Evolutionary conservation across 202 grass and related monocot species (phyloP).

Genomic region (Elaeis oleifera): DNA sequence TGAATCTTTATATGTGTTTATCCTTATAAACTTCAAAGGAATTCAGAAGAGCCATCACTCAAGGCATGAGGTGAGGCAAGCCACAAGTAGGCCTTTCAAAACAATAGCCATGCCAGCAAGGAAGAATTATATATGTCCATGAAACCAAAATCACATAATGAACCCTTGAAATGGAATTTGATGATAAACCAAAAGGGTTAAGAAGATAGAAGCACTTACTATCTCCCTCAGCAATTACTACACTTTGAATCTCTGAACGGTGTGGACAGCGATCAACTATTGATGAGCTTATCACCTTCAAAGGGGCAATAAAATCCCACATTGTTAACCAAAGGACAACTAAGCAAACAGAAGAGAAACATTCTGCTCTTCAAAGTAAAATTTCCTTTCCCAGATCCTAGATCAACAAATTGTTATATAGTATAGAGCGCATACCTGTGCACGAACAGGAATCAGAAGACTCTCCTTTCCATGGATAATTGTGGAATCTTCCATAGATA

Average conservation of each 20-base stretch:
- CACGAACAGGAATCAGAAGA: constrained; percentile 73
- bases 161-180: not conserved
- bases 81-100: too few relatives aligned
- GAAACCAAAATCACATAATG: not conserved
- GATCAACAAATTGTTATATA: not conserved
- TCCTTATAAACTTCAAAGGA: too few relatives aligned
- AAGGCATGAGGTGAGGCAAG: too few relatives aligned
- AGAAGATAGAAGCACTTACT: constrained; percentile 25
- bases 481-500: constrained; percentile 55
- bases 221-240: constrained; percentile 57
- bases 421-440: constrained; percentile 31
- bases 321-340: constrained; percentile 6
- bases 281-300: constrained; percentile 70
- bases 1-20: too few relatives aligned
- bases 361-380: not conserved
- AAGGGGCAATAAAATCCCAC: constrained; percentile 14
- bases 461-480: constrained; percentile 74
- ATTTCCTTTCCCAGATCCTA: not conserved
- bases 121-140: too few relatives aligned
- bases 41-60: too few relatives aligned
- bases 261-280: constrained; percentile 67
- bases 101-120: too few relatives aligned
- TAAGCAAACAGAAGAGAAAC: constrained; percentile 2
- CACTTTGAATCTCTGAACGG: constrained; percentile 78
- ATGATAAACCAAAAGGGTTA: not conserved